phyloP scores from a whole-genome alignment of 176 grass and related monocot genomes.

The Juncus inflexus region DNA sequence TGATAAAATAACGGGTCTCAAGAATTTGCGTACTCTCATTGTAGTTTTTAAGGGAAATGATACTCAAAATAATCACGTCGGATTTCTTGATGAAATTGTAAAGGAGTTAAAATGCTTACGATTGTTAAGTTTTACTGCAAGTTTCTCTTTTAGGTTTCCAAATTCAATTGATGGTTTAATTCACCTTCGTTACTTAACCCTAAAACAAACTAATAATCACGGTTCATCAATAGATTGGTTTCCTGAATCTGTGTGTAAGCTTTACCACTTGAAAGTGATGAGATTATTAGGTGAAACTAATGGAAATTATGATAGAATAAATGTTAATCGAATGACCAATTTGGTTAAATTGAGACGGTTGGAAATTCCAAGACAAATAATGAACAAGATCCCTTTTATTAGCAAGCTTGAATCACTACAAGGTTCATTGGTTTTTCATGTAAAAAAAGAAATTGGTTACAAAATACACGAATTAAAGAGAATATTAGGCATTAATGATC shows the following conservation, averaged over 20 bases:
- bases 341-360: conserved; percentile 25
- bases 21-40: conserved; percentile 31
- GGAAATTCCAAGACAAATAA: neutral
- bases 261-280: conserved; percentile 29
- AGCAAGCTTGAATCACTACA: conserved; percentile 21
- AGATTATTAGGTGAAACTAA: neutral
- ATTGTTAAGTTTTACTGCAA: neutral
- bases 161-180: conserved; percentile 22
- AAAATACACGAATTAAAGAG: conserved; percentile 31
- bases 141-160: conserved; percentile 13
- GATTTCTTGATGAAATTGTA: conserved; percentile 18
- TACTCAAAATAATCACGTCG: conserved; percentile 6
- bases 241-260: conserved; percentile 20
- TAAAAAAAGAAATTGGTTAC: conserved; percentile 8
- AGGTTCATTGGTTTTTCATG: conserved; percentile 19
- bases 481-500: conserved; percentile 20
- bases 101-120: conserved; percentile 20
- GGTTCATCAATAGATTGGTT: conserved; percentile 17
- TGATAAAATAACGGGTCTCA: conserved; percentile 2
- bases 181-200: conserved; percentile 34
- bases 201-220: neutral
- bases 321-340: conserved; percentile 14
- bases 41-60: conserved; percentile 17
- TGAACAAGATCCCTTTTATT: conserved; percentile 23
- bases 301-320: neutral